Conservation (phyloP, 1,284 basidiomycete species). For the Psilocybe mexicana region DNA sequence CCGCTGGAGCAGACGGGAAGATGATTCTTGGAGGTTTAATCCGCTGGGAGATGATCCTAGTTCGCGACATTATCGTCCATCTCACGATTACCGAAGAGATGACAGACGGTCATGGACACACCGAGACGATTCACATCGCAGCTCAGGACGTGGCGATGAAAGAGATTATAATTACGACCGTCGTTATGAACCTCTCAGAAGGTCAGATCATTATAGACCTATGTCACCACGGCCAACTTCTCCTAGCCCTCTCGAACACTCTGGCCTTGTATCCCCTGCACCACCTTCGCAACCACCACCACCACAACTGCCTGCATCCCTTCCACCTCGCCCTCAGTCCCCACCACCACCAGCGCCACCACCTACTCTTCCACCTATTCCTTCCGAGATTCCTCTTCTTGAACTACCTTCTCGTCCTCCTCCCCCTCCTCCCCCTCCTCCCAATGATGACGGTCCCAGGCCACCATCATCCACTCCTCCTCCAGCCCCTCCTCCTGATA, state of each 20-base stretch:
- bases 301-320: slow-evolving; percentile 5
- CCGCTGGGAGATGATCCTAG: slow-evolving; percentile 21
- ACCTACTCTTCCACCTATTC: slow-evolving; percentile 7
- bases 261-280: slow-evolving; percentile 18
- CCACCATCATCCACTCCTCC: slow-evolving; percentile 45
- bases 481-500: slow-evolving; percentile 44
- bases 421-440: slow-evolving; percentile 16
- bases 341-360: slow-evolving; percentile 17
- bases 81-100: slow-evolving; percentile 29
- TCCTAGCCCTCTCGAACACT: slow-evolving; percentile 10
- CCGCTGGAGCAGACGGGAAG: slow-evolving; percentile 26
- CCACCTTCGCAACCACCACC: slow-evolving; percentile 17
- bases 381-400: background rate
- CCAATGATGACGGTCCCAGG: slow-evolving; percentile 27
- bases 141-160: slow-evolving; percentile 15
- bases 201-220: slow-evolving; percentile 1
- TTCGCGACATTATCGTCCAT: slow-evolving; percentile 27
- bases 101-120: slow-evolving; percentile 34
- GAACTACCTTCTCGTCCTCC: slow-evolving; percentile 14
- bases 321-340: slow-evolving; percentile 19
- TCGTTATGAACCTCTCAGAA: slow-evolving; percentile 7
- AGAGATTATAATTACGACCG: slow-evolving; percentile 28
- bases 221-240: slow-evolving; percentile 17
- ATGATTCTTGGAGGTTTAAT: slow-evolving; percentile 19
- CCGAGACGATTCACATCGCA: slow-evolving; percentile 24